Base-by-base conservation (phyloP, 805 yeast genomes). In the Starmerella ratchasimensis region DNA sequence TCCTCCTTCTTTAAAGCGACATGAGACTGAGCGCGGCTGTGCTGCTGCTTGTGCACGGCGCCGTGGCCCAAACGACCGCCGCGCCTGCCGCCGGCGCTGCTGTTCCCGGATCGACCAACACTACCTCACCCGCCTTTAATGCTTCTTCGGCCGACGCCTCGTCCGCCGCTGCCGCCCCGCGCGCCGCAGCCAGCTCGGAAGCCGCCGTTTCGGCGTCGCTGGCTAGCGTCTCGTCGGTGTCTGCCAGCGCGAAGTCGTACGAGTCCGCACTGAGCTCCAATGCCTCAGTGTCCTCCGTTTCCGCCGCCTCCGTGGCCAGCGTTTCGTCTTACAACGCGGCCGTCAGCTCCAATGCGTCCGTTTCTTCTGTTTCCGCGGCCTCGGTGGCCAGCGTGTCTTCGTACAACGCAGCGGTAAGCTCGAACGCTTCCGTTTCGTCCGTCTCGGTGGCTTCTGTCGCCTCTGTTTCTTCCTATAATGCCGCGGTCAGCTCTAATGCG, bases 191-290 rank as follows among this genome's bases (percentile, higher is more conserved):
- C n/a, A 13, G 9, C 5, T 25, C 28, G 7, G 28, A 13, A 25
- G n/a, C 15, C n/a, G 5, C n/a, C n/a, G 28, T 25, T 25, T 25
- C 28, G n/a, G 28, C n/a, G 5, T 11, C n/a, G 5, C n/a, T 11
- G n/a, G 28, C n/a, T 15, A 11, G n/a, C n/a, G 21, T 22, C 23
- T 22, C 38, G 17, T 29, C 33, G 24, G 17, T 7, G 10, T 22
- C 24, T n/a, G n/a, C n/a, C n/a, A n/a, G n/a, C n/a, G n/a, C n/a
- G n/a, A 25, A 25, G 9, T 34, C 42, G 3, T 29, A 28, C 18
- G 28, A 33, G n/a, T n/a, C 33, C 9, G 37, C 41, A 3, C 16
- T 33, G 22, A 28, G 37, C 22, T 11, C 32, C 20, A 37, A 37
- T 18, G 36, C 36, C 5, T 30, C 28, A 19, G 38, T 21, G 14